Evolutionary conservation across 1,284 basidiomycete genomes (phyloP).

Genomic region (Sphagnurus paluster): DNA sequence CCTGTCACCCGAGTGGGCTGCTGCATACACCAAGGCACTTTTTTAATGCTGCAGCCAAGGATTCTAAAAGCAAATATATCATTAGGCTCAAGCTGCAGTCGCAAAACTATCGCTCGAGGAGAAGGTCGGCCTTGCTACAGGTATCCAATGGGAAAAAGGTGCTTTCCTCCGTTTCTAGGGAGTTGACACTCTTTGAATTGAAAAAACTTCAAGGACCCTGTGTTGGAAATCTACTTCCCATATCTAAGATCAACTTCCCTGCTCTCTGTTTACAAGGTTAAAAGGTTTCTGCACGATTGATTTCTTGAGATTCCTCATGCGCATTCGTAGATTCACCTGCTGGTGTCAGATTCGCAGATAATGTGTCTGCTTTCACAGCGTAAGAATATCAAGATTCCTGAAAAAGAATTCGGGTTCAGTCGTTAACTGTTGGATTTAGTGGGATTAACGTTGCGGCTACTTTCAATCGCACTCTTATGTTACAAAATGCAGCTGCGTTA

Average conservation of each 20-base stretch:
- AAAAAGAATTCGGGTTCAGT: neutral
- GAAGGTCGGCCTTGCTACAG: conserved; percentile 59
- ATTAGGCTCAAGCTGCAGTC: conserved; percentile 46
- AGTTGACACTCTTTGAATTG: neutral
- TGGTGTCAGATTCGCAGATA: conserved; percentile 65
- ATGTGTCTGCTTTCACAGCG: conserved; percentile 70
- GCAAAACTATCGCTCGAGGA: conserved; percentile 50
- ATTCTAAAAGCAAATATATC: conserved; percentile 3
- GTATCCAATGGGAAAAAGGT: conserved; percentile 48
- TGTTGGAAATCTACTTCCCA: conserved; percentile 66
- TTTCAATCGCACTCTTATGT: conserved; percentile 71
- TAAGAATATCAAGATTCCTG: conserved; percentile 30
- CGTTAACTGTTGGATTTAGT: conserved; percentile 26
- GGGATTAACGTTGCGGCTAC: conserved; percentile 75
- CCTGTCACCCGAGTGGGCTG: conserved; percentile 52
- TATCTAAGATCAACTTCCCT: conserved; percentile 61
- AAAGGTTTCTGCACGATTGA: conserved; percentile 1
- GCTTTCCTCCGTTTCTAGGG: neutral
- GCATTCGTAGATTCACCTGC: conserved; percentile 46
- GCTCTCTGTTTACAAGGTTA: conserved; percentile 69
- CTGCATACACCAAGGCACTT: conserved; percentile 52
- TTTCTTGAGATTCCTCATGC: neutral
- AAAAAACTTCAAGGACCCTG: conserved; percentile 44
- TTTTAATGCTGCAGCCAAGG: conserved; percentile 4
- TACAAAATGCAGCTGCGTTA: conserved; percentile 60